Conservation (phyloP, 768 basidiomycete species). For the Gymnopilus junonius region DNA sequence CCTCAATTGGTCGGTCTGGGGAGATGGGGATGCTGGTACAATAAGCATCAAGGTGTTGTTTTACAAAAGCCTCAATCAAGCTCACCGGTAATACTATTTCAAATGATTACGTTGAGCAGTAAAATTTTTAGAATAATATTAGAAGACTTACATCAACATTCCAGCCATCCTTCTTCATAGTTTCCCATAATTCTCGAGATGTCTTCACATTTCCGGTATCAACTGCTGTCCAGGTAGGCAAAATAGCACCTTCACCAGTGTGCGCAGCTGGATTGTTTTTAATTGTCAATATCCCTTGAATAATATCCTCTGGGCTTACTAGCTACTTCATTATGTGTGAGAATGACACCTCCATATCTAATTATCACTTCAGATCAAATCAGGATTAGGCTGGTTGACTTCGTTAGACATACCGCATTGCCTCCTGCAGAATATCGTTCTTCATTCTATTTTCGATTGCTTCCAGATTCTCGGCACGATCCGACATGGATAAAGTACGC, state of each 20-base stretch:
- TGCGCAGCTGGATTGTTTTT: slow-evolving; percentile 18
- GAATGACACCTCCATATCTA: slow-evolving; percentile 87
- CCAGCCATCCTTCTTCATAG: slow-evolving; percentile 84
- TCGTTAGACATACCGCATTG: slow-evolving; percentile 52
- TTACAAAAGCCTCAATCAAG: not conserved
- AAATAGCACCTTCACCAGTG: slow-evolving; percentile 76
- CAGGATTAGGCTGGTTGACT: not conserved
- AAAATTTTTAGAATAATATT: not conserved
- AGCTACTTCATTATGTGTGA: slow-evolving; percentile 91
- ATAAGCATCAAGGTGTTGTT: not conserved
- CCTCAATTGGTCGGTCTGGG: slow-evolving; percentile 90
- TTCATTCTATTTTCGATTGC: slow-evolving; percentile 90
- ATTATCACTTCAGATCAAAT: not conserved
- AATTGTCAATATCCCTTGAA: not conserved
- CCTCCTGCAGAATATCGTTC: slow-evolving; percentile 89
- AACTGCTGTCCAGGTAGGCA: slow-evolving; percentile 94
- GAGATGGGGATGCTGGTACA: slow-evolving; percentile 86
- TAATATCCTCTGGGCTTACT: slow-evolving; percentile 39
- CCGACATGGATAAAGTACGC: slow-evolving; percentile 78
- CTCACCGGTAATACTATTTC: slow-evolving; percentile 74
- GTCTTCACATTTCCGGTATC: slow-evolving; percentile 86
- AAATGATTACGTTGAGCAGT: slow-evolving; percentile 4
- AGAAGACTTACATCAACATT: slow-evolving; percentile 74
- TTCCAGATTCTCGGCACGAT: slow-evolving; percentile 94
- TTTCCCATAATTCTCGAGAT: slow-evolving; percentile 83